Conservation (phyloP, 148 eudicot genomes). For the Amaranthus palmeri region DNA sequence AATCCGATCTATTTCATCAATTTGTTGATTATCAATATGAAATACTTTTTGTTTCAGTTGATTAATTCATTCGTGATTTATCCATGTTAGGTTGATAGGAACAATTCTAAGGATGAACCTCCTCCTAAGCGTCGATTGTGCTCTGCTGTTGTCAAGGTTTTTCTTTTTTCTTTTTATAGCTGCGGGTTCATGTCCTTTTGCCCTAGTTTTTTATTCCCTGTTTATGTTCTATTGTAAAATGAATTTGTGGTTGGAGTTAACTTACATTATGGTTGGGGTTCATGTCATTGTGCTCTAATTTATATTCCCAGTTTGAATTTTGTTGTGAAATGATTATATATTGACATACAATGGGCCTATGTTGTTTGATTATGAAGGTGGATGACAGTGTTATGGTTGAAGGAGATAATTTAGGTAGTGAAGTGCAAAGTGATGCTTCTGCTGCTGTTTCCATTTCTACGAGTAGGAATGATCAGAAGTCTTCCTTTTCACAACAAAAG, state of each 20-base stretch:
- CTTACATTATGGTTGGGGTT: background rate
- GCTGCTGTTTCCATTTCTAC: conserved; percentile 11
- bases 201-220: background rate
- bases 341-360: background rate
- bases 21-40: background rate
- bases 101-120: conserved; percentile 60
- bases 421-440: conserved; percentile 35
- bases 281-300: background rate
- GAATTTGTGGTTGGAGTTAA: background rate
- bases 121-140: conserved; percentile 72
- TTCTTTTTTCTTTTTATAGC: background rate
- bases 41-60: background rate
- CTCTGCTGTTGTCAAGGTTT: conserved; percentile 87
- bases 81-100: conserved; percentile 61
- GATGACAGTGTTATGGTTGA: conserved; percentile 65
- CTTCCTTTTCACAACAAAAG: conserved; percentile 34
- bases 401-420: conserved; percentile 28
- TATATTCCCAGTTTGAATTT: background rate
- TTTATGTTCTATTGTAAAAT: background rate
- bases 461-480: conserved; percentile 38
- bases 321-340: too few species aligned
- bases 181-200: background rate
- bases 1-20: background rate
- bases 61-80: background rate
- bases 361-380: conserved; percentile 41